phyloP scores from a whole-genome alignment of 2,329 filamentous ascomycete species.

The Beauveria pseudobassiana region DNA sequence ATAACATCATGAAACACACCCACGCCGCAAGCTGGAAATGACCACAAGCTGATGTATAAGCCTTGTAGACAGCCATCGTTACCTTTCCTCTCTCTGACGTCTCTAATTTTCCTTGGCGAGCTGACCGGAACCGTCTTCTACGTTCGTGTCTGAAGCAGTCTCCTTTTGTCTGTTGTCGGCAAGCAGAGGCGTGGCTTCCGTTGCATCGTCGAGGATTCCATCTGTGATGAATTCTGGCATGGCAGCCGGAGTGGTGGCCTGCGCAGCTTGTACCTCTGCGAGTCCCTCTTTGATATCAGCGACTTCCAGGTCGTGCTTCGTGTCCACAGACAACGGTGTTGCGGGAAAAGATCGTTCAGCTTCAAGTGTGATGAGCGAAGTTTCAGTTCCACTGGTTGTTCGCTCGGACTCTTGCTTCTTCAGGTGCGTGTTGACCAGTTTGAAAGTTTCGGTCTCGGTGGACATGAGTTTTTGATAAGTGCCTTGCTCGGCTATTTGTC shows the following conservation, averaged over 20 bases:
- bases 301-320: constrained; percentile 49
- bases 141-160: constrained; percentile 48
- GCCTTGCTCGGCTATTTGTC: constrained; percentile 70
- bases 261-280: constrained; percentile 61
- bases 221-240: constrained; percentile 56
- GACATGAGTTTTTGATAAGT: constrained; percentile 80
- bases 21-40: constrained; percentile 71
- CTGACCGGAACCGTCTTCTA: constrained; percentile 59
- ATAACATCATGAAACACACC: constrained; percentile 59
- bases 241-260: constrained; percentile 35
- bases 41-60: constrained; percentile 86
- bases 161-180: constrained; percentile 55
- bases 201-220: constrained; percentile 71
- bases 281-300: constrained; percentile 68
- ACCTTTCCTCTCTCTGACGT: constrained; percentile 82
- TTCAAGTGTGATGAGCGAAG: constrained; percentile 32
- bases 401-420: constrained; percentile 37
- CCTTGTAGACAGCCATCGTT: constrained; percentile 77
- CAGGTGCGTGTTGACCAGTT: constrained; percentile 63
- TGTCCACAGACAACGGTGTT: constrained; percentile 22
- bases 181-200: constrained; percentile 74
- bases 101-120: constrained; percentile 75
- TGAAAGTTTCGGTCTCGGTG: constrained; percentile 79
- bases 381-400: constrained; percentile 30
- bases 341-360: constrained; percentile 41